These are phyloP conservation scores for Pleurotus tuber-regium DNA, from an alignment of 768 basidiomycete genomes.

Conservation along the genomic window DNA sequence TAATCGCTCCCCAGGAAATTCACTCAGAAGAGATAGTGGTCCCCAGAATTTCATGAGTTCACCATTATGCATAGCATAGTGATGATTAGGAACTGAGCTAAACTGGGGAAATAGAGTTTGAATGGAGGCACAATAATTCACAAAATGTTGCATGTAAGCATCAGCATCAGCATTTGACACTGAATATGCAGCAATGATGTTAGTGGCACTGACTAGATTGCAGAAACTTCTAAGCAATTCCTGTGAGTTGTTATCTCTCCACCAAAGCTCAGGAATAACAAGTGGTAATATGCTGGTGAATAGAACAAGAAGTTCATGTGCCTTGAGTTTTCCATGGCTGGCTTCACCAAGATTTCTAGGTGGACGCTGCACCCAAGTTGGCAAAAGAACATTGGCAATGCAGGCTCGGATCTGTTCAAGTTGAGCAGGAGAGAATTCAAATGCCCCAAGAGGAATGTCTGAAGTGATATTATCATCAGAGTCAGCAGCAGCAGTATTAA, in stretches of 20 bases:
- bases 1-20: constrained; percentile 28
- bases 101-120: constrained; percentile 20
- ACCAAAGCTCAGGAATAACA: constrained; percentile 28
- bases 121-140: constrained; percentile 18
- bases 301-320: constrained; percentile 25
- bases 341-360: constrained; percentile 30
- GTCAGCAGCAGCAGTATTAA: too few relatives aligned
- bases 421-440: constrained; percentile 15
- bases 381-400: constrained; percentile 18
- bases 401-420: constrained; percentile 16
- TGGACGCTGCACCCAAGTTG: constrained; percentile 20
- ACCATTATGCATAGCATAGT: constrained; percentile 32
- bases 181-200: constrained; percentile 24
- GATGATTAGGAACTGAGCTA: constrained; percentile 26
- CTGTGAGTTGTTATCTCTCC: constrained; percentile 3
- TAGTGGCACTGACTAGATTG: constrained; percentile 22
- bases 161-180: constrained; percentile 21
- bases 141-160: constrained; percentile 19
- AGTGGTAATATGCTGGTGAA: constrained; percentile 27
- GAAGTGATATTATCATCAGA: background rate
- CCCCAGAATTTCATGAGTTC: constrained; percentile 28
- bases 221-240: constrained; percentile 20
- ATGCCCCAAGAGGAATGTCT: background rate
- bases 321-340: constrained; percentile 32
- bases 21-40: constrained; percentile 25